phyloP scores from a whole-genome alignment of 192 early-diverging fungal species.

The Phlyctochytrium planicorne region DNA sequence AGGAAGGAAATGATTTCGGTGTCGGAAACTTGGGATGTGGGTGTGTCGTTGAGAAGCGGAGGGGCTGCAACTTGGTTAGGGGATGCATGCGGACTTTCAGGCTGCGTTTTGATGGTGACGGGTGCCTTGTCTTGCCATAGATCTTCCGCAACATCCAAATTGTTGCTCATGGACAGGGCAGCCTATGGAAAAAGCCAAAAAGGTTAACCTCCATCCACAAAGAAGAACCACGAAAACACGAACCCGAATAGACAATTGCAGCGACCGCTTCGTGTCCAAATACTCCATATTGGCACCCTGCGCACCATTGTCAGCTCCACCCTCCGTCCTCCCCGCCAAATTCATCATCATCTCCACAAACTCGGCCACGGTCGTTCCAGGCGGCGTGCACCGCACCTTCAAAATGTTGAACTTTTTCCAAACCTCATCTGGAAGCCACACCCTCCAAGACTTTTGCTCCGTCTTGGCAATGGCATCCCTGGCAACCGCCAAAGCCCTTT shows the following conservation, averaged over 20 bases:
- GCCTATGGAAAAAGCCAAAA: background rate
- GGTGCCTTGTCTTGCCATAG: background rate
- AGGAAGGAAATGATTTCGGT: background rate
- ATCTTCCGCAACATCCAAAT: background rate
- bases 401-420: slow-evolving; percentile 7
- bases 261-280: background rate
- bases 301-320: background rate
- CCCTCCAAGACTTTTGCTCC: slow-evolving; percentile 2
- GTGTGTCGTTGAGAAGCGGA: no score
- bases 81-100: background rate
- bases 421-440: slow-evolving; percentile 5
- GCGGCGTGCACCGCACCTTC: slow-evolving; percentile 5
- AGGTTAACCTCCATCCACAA: no score
- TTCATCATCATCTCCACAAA: slow-evolving; percentile 6
- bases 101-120: background rate
- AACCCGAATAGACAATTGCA: background rate
- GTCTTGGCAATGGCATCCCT: background rate
- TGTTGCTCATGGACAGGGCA: background rate
- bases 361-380: slow-evolving; percentile 7
- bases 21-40: background rate
- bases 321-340: background rate
- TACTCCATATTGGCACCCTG: background rate
- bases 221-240: no score
- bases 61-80: no score
- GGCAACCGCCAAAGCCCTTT: background rate